These are phyloP conservation scores for Arthrobotrys conoides DNA, from an alignment of 2,329 filamentous ascomycete species.

Conservation along the genomic window DNA sequence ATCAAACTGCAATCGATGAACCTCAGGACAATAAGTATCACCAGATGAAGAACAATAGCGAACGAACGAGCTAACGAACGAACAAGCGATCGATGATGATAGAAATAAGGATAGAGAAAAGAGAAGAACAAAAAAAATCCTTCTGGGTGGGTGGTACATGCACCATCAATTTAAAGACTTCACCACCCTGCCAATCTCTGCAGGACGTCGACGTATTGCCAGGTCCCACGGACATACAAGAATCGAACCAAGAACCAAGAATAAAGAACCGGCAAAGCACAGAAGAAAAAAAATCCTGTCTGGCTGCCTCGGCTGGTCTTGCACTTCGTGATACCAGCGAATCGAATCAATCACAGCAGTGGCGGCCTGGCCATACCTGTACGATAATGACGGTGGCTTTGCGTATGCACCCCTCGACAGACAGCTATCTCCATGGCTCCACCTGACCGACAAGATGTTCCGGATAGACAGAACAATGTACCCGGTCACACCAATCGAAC, in stretches of 20 bases:
- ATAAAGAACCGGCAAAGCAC: background rate
- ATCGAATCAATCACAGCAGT: constrained; percentile 8
- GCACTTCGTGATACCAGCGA: constrained; percentile 41
- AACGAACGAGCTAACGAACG: constrained; percentile 8
- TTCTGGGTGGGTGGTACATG: constrained; percentile 42
- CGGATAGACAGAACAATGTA: constrained; percentile 23
- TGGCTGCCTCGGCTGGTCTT: constrained; percentile 45
- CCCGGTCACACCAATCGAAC: constrained; percentile 20
- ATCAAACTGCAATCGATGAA: constrained; percentile 19
- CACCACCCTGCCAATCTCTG: constrained; percentile 32
- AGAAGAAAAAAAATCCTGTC: background rate
- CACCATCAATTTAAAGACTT: constrained; percentile 40
- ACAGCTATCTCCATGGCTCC: constrained; percentile 39
- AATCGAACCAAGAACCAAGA: background rate
- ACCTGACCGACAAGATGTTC: constrained; percentile 29
- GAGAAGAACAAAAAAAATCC: background rate
- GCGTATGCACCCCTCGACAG: constrained; percentile 32
- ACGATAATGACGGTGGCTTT: constrained; percentile 59
- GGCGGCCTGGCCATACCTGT: constrained; percentile 39
- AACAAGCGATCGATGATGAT: constrained; percentile 19
- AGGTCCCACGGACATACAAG: constrained; percentile 29
- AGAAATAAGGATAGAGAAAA: background rate
- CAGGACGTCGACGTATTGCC: constrained; percentile 33
- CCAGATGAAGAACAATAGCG: constrained; percentile 12
- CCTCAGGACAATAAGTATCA: constrained; percentile 18